phyloP scores from a whole-genome alignment of 257 asterid genomes.

The Anisodus acutangulus region DNA sequence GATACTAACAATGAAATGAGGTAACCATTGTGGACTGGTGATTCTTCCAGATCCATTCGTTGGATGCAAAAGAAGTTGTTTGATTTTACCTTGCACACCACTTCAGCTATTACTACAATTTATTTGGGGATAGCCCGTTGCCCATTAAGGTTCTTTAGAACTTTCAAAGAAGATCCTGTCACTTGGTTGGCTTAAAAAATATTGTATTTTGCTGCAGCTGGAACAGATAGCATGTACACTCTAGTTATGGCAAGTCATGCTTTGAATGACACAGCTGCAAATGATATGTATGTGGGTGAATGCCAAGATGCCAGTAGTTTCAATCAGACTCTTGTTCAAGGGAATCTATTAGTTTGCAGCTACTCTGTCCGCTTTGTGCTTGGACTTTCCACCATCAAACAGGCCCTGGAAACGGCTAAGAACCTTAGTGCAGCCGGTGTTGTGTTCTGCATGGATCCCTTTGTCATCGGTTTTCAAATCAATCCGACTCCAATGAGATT shows the following conservation, averaged over 20 bases:
- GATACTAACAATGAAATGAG: background rate
- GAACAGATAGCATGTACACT: slow-evolving; percentile 73
- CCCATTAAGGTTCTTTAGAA: background rate
- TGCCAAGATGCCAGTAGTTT: slow-evolving; percentile 84
- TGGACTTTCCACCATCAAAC: slow-evolving; percentile 89
- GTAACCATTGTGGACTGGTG: background rate
- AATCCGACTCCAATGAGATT: slow-evolving; percentile 82
- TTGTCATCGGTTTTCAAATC: slow-evolving; percentile 86
- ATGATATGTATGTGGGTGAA: slow-evolving; percentile 83
- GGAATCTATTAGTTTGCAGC: slow-evolving; percentile 91
- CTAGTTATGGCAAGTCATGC: slow-evolving; percentile 87
- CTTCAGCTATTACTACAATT: slow-evolving; percentile 20
- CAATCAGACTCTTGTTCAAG: slow-evolving; percentile 62
- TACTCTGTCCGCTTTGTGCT: slow-evolving; percentile 97
- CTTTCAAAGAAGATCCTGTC: slow-evolving; percentile 20
- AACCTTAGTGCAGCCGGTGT: slow-evolving; percentile 90
- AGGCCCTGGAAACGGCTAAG: slow-evolving; percentile 78
- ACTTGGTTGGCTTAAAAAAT: background rate
- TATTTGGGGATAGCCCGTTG: background rate
- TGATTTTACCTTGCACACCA: slow-evolving; percentile 13
- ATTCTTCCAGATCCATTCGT: background rate
- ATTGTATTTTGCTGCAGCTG: slow-evolving; percentile 63
- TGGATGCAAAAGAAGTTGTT: background rate
- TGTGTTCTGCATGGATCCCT: slow-evolving; percentile 96
- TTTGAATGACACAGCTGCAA: slow-evolving; percentile 51